A percentile compares a stretch with the other conserved stretches of the same genome.
Evolutionary conservation across 1,139 yeast species (phyloP).

Genomic region (Meyerozyma smithsonii): DNA sequence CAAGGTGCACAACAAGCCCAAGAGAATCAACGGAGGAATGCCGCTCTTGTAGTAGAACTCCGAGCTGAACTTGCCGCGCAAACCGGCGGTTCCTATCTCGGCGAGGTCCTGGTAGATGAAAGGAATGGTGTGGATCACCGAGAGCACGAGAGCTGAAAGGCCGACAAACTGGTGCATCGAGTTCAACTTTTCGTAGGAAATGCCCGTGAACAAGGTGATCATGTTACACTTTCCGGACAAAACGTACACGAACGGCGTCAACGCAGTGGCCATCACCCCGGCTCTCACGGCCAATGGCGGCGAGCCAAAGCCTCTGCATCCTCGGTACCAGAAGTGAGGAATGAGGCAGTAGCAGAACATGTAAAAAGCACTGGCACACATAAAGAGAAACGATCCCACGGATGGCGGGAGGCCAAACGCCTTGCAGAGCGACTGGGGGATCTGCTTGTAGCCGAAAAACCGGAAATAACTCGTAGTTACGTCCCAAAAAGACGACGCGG

Average conservation of each 20-base stretch:
- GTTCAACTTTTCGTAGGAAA: constrained; percentile 53
- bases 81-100: constrained; percentile 46
- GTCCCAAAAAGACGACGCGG: constrained; percentile 18
- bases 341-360: constrained; percentile 39
- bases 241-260: constrained; percentile 48
- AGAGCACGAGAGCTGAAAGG: constrained; percentile 40
- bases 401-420: constrained; percentile 49
- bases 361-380: constrained; percentile 40
- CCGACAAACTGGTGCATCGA: constrained; percentile 49
- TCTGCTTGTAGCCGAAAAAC: constrained; percentile 44
- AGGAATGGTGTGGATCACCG: constrained; percentile 52
- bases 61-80: constrained; percentile 15
- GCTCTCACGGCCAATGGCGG: constrained; percentile 61
- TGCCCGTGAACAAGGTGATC: constrained; percentile 48
- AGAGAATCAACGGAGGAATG: constrained; percentile 40
- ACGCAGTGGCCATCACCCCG: constrained; percentile 49
- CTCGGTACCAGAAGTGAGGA: constrained; percentile 55
- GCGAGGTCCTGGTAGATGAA: constrained; percentile 40
- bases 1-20: constrained; percentile 42
- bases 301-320: constrained; percentile 54
- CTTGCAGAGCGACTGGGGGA: constrained; percentile 33
- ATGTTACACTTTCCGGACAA: constrained; percentile 52
- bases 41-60: constrained; percentile 26
- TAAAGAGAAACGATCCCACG: constrained; percentile 41
- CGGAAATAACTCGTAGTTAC: constrained; percentile 39